Base-by-base conservation (phyloP, 2,329 filamentous ascomycete genomes). In the Biscogniauxia sp. region DNA sequence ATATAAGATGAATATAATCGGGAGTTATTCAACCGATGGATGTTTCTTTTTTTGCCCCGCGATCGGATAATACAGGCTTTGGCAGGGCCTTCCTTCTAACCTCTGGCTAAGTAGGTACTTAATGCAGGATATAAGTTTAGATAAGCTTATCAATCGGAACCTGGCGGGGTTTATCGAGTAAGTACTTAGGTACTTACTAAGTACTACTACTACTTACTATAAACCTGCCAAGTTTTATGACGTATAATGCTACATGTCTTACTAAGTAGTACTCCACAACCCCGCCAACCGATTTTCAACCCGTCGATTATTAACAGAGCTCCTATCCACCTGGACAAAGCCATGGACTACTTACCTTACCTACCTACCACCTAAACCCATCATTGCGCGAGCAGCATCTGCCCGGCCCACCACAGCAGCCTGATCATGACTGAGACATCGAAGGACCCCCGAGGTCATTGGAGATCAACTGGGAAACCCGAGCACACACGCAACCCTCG, bases 391-490 rank as follows among this genome's bases (percentile, higher is more conserved):
- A 60, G 60, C 5, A 60, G 60, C 6, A 60, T 5, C 37, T 69
- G 15, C 61, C 72, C 1, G 78, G 75, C 2, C 77, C 77, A 15
- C 81, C 80, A 2, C 66, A 77, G 11, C 73, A 80, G 15, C 81
- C 80, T 0, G 63, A 73, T 20, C 77, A 84, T 58, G 82, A 84
- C 63, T 57, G 68, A 5, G 77, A 80, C 65, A 83, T 85, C 55
- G 81, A 82, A 62, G 79, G 82, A 26, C 84, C 84, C n/a, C n/a
- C n/a, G n/a, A n/a, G n/a, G n/a, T n/a, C 61, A 72, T 85, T 32
- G 75, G 79, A 55, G 80, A 83, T 54, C 82, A 84, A 71, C 80
- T n/a, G n/a, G n/a, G n/a, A n/a, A n/a, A n/a, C n/a, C n/a, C n/a
- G n/a, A n/a, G n/a, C n/a, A n/a, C 28, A 32, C 28, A 7, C 28